Evolutionary conservation across 106 monocot species (phyloP), one percentile per base, ranked within the genome.

Genomic region (Dendrobium nobile): DNA sequence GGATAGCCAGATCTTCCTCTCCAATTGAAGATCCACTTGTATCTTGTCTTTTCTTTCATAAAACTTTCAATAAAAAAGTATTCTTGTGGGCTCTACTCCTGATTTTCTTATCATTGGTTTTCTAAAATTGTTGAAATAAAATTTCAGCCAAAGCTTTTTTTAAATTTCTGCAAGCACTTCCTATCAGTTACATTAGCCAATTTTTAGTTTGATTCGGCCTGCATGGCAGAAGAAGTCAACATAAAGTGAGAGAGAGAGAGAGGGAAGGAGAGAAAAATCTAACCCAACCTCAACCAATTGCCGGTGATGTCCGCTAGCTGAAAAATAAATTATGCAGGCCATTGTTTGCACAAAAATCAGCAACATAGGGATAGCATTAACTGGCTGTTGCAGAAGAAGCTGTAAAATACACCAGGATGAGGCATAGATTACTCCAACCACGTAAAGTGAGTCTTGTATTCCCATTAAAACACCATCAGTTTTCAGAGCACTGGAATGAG

Each of bases 361-460:
- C 44, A 89, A 77, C 55, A 91, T 43, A 22, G 98, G 92, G 13
- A 89, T 76, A 56, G 92, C 79, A 93, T 99, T 95, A 77, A 89
- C 74, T 27, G 91, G 91, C 64, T 91, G 83, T 75, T 99, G 98
- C 48, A 99, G 84, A 79, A 99, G 91, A 61, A 99, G 75, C 74
- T 99, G 95, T 31, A 95, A 85, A 82, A 99, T 88, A 80, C 98
- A 92, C 98, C 98, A 99, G 67, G 87, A 89, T 44, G 84, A 82
- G 41, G 74, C 79, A 47, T 82, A 90, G 20, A 88, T 82, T 33
- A 80, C 78, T 55, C 98, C 95, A 84, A 90, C 88, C 26, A 89
- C 54, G 48, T 82, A 93, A 28, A 82, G 51, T 43, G 87, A 87
- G 47, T 88, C 82, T 77, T 47, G 59, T 67, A 89, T 78, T 43